Conservation (phyloP, 176 grass and related monocot genomes). For the Triticum monococcum region DNA sequence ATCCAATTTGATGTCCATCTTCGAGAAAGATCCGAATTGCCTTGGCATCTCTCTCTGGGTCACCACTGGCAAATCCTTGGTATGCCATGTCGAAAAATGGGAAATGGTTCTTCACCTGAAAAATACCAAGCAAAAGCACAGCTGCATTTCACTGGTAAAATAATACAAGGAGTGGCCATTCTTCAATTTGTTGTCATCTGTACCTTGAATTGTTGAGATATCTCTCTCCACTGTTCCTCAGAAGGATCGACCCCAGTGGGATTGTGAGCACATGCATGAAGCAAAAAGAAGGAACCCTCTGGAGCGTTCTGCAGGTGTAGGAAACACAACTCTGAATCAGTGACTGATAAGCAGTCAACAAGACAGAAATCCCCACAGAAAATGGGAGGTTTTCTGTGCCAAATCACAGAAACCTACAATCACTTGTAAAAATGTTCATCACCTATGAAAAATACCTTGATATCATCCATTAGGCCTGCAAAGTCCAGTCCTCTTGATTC, state of each 20-base stretch:
- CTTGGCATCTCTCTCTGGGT: conserved; percentile 91
- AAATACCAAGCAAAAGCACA: conserved; percentile 17
- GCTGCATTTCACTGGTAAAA: not conserved
- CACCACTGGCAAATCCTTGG: conserved; percentile 96
- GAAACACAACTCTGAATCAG: not conserved
- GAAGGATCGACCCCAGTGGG: conserved; percentile 92
- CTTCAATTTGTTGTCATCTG: not conserved
- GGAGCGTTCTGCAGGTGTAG: conserved; percentile 65
- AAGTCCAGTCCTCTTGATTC: conserved; percentile 86
- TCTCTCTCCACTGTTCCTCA: conserved; percentile 93
- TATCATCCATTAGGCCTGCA: conserved; percentile 76
- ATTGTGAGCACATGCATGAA: conserved; percentile 97
- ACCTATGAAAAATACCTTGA: conserved; percentile 50
- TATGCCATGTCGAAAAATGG: conserved; percentile 98
- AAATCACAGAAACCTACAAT: not conserved
- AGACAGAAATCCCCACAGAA: not conserved
- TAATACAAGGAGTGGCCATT: not conserved
- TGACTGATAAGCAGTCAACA: not conserved
- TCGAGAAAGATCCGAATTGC: conserved; percentile 89
- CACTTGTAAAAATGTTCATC: not conserved
- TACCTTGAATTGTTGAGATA: conserved; percentile 90
- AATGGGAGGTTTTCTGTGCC: not conserved
- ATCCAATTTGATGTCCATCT: conserved; percentile 92
- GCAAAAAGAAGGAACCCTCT: conserved; percentile 90
- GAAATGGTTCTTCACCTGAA: conserved; percentile 88